Evolutionary conservation across 1,139 yeast genomes (phyloP).

Genomic region (Yarrowia galli): DNA sequence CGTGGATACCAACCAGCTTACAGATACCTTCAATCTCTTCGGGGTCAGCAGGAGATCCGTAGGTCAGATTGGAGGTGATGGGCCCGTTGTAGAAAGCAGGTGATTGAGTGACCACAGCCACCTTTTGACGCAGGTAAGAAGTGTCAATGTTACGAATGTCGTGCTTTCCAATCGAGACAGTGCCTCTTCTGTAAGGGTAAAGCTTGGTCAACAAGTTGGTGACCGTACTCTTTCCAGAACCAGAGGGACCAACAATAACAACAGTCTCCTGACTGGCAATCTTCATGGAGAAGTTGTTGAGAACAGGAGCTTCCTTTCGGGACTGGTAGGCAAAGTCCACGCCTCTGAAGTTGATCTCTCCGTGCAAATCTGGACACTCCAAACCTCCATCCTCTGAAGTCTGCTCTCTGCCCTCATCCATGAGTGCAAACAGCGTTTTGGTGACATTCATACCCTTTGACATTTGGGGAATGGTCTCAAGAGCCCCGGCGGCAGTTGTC

Average conservation of each 20-base stretch:
- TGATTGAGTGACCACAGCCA: conserved; percentile 87
- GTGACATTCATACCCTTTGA: conserved; percentile 65
- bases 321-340: conserved; percentile 58
- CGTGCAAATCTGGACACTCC: conserved; percentile 12
- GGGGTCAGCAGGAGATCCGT: conserved; percentile 55
- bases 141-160: conserved; percentile 66
- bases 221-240: conserved; percentile 87
- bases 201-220: conserved; percentile 71
- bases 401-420: conserved; percentile 48
- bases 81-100: conserved; percentile 82
- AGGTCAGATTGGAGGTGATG: conserved; percentile 74
- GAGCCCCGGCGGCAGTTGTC: conserved; percentile 64
- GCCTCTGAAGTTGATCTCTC: conserved; percentile 54
- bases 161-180: conserved; percentile 66
- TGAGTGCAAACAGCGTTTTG: conserved; percentile 54
- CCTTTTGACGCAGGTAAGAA: conserved; percentile 65
- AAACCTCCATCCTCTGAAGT: conserved; percentile 4
- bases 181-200: conserved; percentile 64
- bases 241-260: conserved; percentile 89
- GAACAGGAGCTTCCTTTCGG: conserved; percentile 39
- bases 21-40: conserved; percentile 44
- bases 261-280: conserved; percentile 71
- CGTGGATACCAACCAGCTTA: conserved; percentile 49
- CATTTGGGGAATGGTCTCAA: conserved; percentile 75
- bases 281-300: conserved; percentile 51